Percentiles rank a stretch among this genome's conserved stretches.
Conservation (phyloP, 2,329 filamentous ascomycete genomes). For the Xylariales sp. region DNA sequence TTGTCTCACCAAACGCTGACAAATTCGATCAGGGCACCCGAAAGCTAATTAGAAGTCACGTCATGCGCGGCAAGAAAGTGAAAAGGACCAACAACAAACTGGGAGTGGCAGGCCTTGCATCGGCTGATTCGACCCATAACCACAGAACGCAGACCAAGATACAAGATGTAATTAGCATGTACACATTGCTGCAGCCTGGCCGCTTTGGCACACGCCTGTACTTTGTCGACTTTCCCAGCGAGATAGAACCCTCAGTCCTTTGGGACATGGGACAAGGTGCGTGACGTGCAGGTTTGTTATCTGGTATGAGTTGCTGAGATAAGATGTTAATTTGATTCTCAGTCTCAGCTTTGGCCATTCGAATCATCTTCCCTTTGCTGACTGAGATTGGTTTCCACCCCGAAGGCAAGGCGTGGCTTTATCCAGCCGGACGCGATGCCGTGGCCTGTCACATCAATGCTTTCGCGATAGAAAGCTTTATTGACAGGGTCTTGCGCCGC, state of each 20-base stretch:
- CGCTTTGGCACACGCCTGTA: constrained; percentile 18
- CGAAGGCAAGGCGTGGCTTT: no score
- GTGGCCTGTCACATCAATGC: no score
- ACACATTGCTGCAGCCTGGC: constrained; percentile 9
- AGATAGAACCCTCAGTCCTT: constrained; percentile 21
- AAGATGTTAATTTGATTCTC: no score
- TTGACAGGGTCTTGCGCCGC: constrained; percentile 17
- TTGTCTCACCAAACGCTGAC: constrained; percentile 22
- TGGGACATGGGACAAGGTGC: constrained; percentile 25
- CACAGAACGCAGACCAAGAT: no score
- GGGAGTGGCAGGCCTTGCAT: neutral
- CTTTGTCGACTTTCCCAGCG: constrained; percentile 21
- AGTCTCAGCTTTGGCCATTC: no score
- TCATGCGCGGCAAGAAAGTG: constrained; percentile 37
- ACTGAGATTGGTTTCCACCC: no score
- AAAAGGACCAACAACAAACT: neutral
- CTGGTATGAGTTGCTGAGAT: neutral
- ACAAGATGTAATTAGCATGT: no score
- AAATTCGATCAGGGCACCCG: constrained; percentile 26
- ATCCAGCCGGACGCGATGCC: no score
- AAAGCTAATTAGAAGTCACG: constrained; percentile 34
- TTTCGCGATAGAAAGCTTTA: constrained; percentile 24
- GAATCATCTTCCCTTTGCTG: no score
- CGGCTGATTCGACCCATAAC: neutral
- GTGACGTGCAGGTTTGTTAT: constrained; percentile 6